Conservation (phyloP, 2,329 filamentous ascomycete genomes). For the Hypomyces perniciosus region DNA sequence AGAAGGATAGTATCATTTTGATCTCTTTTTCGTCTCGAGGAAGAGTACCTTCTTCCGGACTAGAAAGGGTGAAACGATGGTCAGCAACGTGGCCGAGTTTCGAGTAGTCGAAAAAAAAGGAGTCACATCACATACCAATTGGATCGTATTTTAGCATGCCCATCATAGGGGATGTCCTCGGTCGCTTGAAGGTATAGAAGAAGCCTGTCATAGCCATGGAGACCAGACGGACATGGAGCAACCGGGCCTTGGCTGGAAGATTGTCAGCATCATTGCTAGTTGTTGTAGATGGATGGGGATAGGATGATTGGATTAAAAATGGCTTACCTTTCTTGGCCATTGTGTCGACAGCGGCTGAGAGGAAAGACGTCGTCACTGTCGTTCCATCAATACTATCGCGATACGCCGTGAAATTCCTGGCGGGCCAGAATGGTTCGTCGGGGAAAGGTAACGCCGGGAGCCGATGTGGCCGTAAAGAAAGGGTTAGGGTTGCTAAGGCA, state of each 20-base stretch:
- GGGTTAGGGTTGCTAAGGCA: not conserved
- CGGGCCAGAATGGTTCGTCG: not conserved
- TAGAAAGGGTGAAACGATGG: slow-evolving; percentile 28
- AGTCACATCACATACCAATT: slow-evolving; percentile 56
- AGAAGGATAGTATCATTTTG: slow-evolving; percentile 37
- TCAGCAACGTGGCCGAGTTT: not conserved
- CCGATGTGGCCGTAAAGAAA: not conserved
- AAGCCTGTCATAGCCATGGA: slow-evolving; percentile 99
- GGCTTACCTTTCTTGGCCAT: slow-evolving; percentile 24
- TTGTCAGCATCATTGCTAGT: not conserved
- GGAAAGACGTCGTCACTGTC: not conserved
- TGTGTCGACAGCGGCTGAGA: slow-evolving; percentile 6
- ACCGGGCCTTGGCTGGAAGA: slow-evolving; percentile 73
- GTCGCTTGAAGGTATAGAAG: slow-evolving; percentile 86
- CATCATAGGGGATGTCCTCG: slow-evolving; percentile 73
- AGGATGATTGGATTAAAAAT: not conserved
- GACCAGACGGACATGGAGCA: slow-evolving; percentile 86
- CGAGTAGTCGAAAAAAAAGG: not conserved
- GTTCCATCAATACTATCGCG: slow-evolving; percentile 3
- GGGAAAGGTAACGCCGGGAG: slow-evolving; percentile 14
- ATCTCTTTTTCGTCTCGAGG: slow-evolving; percentile 81
- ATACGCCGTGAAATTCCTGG: slow-evolving; percentile 10
- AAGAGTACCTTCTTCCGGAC: slow-evolving; percentile 95
- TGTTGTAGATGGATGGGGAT: not conserved
- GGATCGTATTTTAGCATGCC: slow-evolving; percentile 99